Conservation (phyloP, 2,329 filamentous ascomycete species). For the Cryphonectria nitschkei region DNA sequence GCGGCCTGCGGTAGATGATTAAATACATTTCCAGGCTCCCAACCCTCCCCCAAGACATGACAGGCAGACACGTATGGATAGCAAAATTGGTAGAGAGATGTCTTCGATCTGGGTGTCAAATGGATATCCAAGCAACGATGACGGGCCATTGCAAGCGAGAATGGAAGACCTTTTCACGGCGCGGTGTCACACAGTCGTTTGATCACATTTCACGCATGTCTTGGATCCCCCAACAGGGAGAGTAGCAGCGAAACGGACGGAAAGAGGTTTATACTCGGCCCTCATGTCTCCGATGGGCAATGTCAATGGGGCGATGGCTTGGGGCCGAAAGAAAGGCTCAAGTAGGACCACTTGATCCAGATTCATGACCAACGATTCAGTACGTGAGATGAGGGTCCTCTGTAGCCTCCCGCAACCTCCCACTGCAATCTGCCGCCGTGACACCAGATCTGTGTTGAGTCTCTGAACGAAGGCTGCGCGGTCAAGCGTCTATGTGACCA, state of each 20-base stretch:
- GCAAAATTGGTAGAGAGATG: slow-evolving; percentile 27
- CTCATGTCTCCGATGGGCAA: slow-evolving; percentile 20
- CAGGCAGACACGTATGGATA: slow-evolving; percentile 17
- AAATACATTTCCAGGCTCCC: slow-evolving; percentile 14
- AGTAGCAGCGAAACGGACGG: slow-evolving; percentile 19
- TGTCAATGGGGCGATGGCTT: slow-evolving; percentile 9
- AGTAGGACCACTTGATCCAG: slow-evolving; percentile 29
- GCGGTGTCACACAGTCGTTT: slow-evolving; percentile 26
- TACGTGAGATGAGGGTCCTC: slow-evolving; percentile 27
- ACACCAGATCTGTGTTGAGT: slow-evolving; percentile 31
- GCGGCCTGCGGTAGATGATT: slow-evolving; percentile 17
- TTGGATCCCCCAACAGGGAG: slow-evolving; percentile 21
- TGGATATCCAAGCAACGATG: slow-evolving; percentile 22
- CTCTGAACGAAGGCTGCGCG: slow-evolving; percentile 12
- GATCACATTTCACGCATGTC: slow-evolving; percentile 29
- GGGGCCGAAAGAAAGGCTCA: slow-evolving; percentile 20
- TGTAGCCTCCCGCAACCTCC: slow-evolving; percentile 26
- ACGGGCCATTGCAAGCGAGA: slow-evolving; percentile 30
- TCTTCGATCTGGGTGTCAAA: slow-evolving; percentile 30
- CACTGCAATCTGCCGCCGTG: slow-evolving; percentile 31
- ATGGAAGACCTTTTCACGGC: slow-evolving; percentile 27
- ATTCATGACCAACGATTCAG: slow-evolving; percentile 28
- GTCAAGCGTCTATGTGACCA: not conserved
- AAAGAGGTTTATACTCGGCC: slow-evolving; percentile 21
- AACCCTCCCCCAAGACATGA: not conserved